These are phyloP conservation scores for Lagenidium giganteum DNA, from an alignment of 352 stramenopile genomes.

Conservation along the genomic window DNA sequence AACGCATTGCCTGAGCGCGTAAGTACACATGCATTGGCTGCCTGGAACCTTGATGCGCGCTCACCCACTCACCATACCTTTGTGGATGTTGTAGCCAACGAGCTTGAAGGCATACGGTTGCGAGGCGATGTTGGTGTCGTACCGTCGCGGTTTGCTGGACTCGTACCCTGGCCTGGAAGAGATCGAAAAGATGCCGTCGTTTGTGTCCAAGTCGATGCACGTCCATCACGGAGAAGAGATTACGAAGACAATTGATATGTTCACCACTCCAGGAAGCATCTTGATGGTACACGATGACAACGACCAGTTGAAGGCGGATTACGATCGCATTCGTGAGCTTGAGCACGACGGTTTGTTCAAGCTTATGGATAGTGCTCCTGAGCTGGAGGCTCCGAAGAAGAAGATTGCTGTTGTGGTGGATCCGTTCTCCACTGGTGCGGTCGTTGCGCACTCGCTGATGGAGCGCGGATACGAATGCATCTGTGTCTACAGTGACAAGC, in stretches of 20 bases:
- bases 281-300: slow-evolving; percentile 79
- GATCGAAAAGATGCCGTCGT: slow-evolving; percentile 84
- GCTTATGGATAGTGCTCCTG: slow-evolving; percentile 12
- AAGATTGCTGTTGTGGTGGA: slow-evolving; percentile 92
- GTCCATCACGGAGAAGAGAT: slow-evolving; percentile 56
- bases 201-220: slow-evolving; percentile 75
- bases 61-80: no score
- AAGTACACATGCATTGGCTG: slow-evolving; percentile 1
- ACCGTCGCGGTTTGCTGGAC: slow-evolving; percentile 78
- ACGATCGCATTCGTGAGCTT: slow-evolving; percentile 79
- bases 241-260: slow-evolving; percentile 85
- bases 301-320: slow-evolving; percentile 75
- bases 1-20: slow-evolving; percentile 30
- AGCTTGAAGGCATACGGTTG: slow-evolving; percentile 77
- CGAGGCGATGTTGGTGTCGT: slow-evolving; percentile 91
- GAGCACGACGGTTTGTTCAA: slow-evolving; percentile 70
- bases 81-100: slow-evolving; percentile 28
- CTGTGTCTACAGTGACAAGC: slow-evolving; percentile 80
- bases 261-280: slow-evolving; percentile 82
- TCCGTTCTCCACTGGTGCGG: slow-evolving; percentile 94
- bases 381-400: slow-evolving; percentile 16
- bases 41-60: background rate
- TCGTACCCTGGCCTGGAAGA: slow-evolving; percentile 81
- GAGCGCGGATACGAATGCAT: slow-evolving; percentile 87
- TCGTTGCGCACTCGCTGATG: slow-evolving; percentile 91